Evolutionary conservation across 352 stramenopile genomes (phyloP), one percentile per base, ranked within the genome.

Genomic region (Globisporangium recalcitrans): DNA sequence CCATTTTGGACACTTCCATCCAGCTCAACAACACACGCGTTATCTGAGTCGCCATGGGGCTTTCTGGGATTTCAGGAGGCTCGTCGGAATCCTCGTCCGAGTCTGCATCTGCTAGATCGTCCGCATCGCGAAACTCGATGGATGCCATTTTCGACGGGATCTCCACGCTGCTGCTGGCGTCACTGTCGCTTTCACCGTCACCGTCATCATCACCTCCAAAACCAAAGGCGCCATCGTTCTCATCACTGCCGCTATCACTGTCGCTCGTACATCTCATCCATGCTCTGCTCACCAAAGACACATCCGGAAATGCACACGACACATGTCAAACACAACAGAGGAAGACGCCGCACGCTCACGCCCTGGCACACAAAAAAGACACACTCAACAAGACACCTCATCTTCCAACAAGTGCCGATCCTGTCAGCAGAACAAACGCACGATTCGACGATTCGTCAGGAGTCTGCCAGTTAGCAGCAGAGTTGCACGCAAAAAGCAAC

Each of bases 51-150:
- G 70, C 65, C 27, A 89, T 69, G 1, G 80, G 80, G 58, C 77
- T 89, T 26, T 80, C 82, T 4, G 82, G 82, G 21, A 91, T 91
- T 63, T 91, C 82, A 0, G 82, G 82, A 5, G 82, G 82, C 51
- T 89, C 80, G n/a, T 76, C 71, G 8, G 65, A 72, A 19, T 69
- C 65, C 6, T 3, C 49, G 8, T 80, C 69, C 29, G 72, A 71
- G 53, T 72, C 69, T 1, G 63, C 32, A 14, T 49, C 40, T 22
- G 27, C 42, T 56, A 36, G n/a, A 46, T 42, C 53, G 22, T 60
- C 24, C 27, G 49, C 61, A 46, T 64, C n/a, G 16, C 24, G 55
- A 19, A 64, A 55, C 10, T 24, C 34, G 38, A 69, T 27, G 6
- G 32, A 29, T 14, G 32, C 19, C 38, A 59, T 49, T 6, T 62